Percentiles rank a stretch among this genome's conserved stretches.
phyloP scores from a whole-genome alignment of 1,284 basidiomycete species.

The Fomitopsis betulina region DNA sequence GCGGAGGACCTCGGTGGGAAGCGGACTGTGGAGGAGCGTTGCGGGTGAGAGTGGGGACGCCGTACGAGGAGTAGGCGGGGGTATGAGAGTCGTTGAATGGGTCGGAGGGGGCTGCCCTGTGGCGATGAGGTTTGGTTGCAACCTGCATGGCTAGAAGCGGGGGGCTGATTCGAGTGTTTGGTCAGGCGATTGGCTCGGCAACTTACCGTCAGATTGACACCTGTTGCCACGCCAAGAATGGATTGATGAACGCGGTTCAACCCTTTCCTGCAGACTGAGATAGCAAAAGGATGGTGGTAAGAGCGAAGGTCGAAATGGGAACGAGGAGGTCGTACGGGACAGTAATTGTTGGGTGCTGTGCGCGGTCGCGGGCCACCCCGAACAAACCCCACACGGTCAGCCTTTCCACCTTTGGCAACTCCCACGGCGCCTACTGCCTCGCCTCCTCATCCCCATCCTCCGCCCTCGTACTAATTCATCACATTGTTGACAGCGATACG shows the following conservation, averaged over 20 bases:
- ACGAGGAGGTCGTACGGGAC: not conserved
- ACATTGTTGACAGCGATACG: not conserved
- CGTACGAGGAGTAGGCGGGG: conserved; percentile 32
- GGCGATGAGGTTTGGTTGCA: conserved; percentile 32
- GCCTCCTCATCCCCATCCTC: not conserved
- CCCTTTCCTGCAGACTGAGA: not conserved
- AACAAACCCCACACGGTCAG: not conserved
- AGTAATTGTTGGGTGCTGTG: not conserved
- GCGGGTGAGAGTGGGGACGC: conserved; percentile 27
- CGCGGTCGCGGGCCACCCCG: not conserved
- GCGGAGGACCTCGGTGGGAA: conserved; percentile 33
- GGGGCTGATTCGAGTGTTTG: not conserved
- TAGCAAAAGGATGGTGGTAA: not conserved
- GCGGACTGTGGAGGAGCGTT: conserved; percentile 23
- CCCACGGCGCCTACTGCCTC: not conserved
- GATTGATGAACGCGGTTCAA: not conserved
- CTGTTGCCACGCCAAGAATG: conserved; percentile 2
- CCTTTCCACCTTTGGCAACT: not conserved
- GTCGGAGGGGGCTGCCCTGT: conserved; percentile 47
- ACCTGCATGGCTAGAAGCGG: conserved; percentile 24
- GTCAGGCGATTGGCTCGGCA: conserved; percentile 10
- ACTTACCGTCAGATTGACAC: conserved; percentile 6
- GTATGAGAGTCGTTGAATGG: conserved; percentile 52
- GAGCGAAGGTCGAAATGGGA: not conserved
- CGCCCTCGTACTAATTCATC: not conserved